Evolutionary conservation across 2,329 filamentous ascomycete species (phyloP).

Genomic region (Calonectria montana): DNA sequence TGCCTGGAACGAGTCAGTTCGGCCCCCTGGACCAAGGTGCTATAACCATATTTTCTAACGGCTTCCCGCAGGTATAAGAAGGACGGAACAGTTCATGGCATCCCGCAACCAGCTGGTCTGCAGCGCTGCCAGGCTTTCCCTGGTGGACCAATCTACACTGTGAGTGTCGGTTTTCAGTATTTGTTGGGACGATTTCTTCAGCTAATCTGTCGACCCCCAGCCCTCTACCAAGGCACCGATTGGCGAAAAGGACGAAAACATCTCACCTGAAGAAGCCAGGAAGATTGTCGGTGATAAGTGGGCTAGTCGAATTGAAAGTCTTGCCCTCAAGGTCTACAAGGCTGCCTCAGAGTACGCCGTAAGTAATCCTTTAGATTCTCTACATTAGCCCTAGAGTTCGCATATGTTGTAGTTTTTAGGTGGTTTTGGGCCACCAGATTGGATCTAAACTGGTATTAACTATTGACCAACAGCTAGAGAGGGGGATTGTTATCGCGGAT

Average conservation of each 20-base stretch:
- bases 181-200: neutral
- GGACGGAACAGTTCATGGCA: slow-evolving; percentile 83
- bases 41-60: neutral
- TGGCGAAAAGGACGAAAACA: slow-evolving; percentile 87
- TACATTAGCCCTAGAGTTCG: neutral
- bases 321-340: slow-evolving; percentile 42
- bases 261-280: slow-evolving; percentile 74
- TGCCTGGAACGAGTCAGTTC: slow-evolving; percentile 75
- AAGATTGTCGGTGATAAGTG: slow-evolving; percentile 47
- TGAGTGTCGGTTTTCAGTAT: slow-evolving; percentile 56
- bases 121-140: slow-evolving; percentile 77
- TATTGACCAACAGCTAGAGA: slow-evolving; percentile 17
- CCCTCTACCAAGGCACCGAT: slow-evolving; percentile 87
- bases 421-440: neutral
- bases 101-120: slow-evolving; percentile 75
- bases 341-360: slow-evolving; percentile 39
- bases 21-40: neutral
- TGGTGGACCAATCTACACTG: slow-evolving; percentile 69
- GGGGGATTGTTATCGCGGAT: slow-evolving; percentile 38
- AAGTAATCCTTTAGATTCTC: neutral
- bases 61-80: slow-evolving; percentile 61
- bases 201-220: slow-evolving; percentile 66
- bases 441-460: neutral
- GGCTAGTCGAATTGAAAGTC: slow-evolving; percentile 42
- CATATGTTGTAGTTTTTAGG: neutral